A percentile compares a stretch with the other conserved stretches of the same genome.
phyloP scores from a whole-genome alignment of 1,284 basidiomycete species.

The Heterobasidion occidentale region DNA sequence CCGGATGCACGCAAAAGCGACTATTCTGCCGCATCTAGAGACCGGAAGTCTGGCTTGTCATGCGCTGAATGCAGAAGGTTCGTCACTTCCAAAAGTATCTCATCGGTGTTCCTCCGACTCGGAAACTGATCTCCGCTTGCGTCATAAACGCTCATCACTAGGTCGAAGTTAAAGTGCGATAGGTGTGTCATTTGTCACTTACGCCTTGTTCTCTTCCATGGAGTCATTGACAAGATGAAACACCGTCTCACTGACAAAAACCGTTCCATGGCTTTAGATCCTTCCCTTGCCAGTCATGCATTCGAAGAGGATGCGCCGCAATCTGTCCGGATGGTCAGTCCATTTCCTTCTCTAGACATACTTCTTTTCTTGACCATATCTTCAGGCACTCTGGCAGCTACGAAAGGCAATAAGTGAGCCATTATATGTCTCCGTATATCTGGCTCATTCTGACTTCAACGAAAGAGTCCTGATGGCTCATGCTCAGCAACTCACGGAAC shows the following conservation, averaged over 20 bases:
- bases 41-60: conserved; percentile 24
- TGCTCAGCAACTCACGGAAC: conserved; percentile 34
- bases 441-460: too few relatives aligned
- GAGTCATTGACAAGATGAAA: too few relatives aligned
- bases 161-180: conserved; percentile 49
- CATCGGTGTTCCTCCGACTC: not conserved
- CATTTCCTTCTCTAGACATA: not conserved
- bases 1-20: not conserved
- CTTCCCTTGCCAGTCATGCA: conserved; percentile 46
- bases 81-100: conserved; percentile 1
- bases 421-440: not conserved
- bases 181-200: conserved; percentile 22
- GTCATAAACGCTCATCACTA: conserved; percentile 13
- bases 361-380: not conserved
- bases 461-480: conserved; percentile 39
- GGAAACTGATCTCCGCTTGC: not conserved
- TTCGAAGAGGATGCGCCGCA: conserved; percentile 41
- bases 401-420: conserved; percentile 46
- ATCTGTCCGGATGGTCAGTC: conserved; percentile 42
- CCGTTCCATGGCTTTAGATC: conserved; percentile 18
- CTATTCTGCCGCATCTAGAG: conserved; percentile 6
- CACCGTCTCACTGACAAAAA: not conserved
- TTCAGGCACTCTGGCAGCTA: conserved; percentile 39
- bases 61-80: conserved; percentile 47
- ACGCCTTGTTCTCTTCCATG: not conserved